These are phyloP conservation scores for Glycine tomentella DNA, from an alignment of 306 rosid species.

Conservation along the genomic window DNA sequence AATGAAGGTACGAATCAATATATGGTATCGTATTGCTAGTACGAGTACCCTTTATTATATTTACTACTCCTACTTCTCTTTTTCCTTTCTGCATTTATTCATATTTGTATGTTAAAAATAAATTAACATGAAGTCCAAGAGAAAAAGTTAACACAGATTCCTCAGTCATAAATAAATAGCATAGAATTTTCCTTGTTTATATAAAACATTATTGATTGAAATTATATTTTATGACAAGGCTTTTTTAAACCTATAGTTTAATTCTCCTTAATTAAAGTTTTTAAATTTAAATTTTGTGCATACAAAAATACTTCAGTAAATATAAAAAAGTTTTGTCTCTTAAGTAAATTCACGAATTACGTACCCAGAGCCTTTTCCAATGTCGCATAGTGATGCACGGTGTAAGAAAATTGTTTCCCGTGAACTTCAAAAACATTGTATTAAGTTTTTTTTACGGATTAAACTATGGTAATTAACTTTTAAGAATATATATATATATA, in stretches of 20 bases:
- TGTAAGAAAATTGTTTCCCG: too few relatives aligned
- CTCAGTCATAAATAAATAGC: neutral
- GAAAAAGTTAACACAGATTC: neutral
- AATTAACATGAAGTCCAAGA: too few relatives aligned
- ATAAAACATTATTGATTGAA: neutral
- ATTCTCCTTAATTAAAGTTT: neutral
- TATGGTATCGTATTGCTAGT: neutral
- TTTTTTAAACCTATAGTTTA: neutral
- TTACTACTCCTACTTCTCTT: neutral
- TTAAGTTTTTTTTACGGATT: too few relatives aligned
- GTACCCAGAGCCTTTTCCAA: too few relatives aligned
- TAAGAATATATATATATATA: too few relatives aligned
- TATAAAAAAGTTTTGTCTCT: too few relatives aligned
- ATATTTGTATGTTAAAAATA: too few relatives aligned
- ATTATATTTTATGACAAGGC: neutral
- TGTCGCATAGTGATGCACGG: too few relatives aligned
- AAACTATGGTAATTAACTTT: too few relatives aligned
- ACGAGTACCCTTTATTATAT: neutral
- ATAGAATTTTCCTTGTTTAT: neutral
- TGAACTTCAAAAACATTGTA: too few relatives aligned
- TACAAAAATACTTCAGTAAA: neutral
- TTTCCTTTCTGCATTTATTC: constrained; percentile 19
- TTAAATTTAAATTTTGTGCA: neutral
- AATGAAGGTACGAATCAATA: constrained; percentile 38
- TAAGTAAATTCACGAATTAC: too few relatives aligned